Base-by-base conservation (phyloP, 768 basidiomycete genomes). In the Paxillus rubicundulus region DNA sequence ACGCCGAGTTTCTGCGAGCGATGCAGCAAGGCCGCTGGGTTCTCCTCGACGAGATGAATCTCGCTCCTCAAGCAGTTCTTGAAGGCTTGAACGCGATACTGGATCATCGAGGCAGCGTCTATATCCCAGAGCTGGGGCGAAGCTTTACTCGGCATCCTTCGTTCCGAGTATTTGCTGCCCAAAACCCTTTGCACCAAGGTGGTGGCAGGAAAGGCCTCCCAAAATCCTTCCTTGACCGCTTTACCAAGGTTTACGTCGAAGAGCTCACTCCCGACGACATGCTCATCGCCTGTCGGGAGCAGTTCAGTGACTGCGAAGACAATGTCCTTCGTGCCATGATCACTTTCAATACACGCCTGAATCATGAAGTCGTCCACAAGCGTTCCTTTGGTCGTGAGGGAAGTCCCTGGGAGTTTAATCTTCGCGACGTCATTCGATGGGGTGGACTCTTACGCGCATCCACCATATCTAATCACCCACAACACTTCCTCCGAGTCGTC, bases 21-120 rank as follows among this genome's bases (percentile, higher is more conserved):
- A 72, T 99, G 71, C 93, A 97, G 65, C 80, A 89, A n/a, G 97
- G 97, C 1, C 85, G 92, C 54, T 99, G 97, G 97, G 96, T 98
- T 5, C 82, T 99, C 6, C 80, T 99, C 9, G 97, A 99, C 65
- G 97, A 99, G 68, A 98, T 99, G 97, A 99, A 99, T 65, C 79
- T 99, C 36, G 96, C 96, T 0, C 92, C 96, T 28, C 96, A 99
- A 64, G 87, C 97, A 0, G 87, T 99, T 5, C 82, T 99, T 2
- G 97, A 99, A 72, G 97, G 97, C 27, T 81, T 99, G 37, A 99
- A 99, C 64, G 93, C 97, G 1, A 84, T 96, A 9, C 73, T 99
- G 28, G 97, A 99, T 69, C 96, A 98, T 70, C 85, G 97, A 47
- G 96, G 97, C 27, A 84, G 87, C 1, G 92, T 97, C 21, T 98